Evolutionary conservation across 164 flowering plant genomes (phyloP).

Genomic region (Vitis amurensis): DNA sequence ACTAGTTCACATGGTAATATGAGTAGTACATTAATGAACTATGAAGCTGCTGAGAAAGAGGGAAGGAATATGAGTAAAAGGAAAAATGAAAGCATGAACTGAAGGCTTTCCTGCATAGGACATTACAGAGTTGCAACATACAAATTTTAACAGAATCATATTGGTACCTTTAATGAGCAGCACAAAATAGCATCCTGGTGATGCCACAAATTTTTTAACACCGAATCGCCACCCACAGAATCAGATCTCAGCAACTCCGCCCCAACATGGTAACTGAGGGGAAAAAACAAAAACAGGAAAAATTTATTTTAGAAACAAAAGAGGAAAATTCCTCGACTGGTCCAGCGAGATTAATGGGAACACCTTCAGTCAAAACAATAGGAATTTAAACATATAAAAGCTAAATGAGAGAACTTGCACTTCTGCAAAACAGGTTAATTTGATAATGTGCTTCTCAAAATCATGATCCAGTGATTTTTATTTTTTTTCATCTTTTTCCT

Average conservation of each 20-base stretch:
- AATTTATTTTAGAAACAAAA: not conserved
- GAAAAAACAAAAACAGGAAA: constrained; percentile 5
- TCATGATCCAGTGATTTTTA: no score
- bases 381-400: no score
- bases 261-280: constrained; percentile 68
- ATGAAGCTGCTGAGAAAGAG: no score
- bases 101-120: not conserved
- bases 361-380: not conserved
- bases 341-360: not conserved
- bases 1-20: no score
- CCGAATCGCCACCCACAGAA: constrained; percentile 41
- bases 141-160: not conserved
- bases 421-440: not conserved
- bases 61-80: no score
- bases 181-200: constrained; percentile 92
- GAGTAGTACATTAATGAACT: no score
- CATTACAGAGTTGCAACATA: not conserved
- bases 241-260: constrained; percentile 64
- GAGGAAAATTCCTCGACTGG: no score
- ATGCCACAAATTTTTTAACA: constrained; percentile 81
- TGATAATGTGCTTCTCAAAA: no score
- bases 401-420: not conserved
- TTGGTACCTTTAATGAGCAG: constrained; percentile 86
- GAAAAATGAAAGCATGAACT: no score
- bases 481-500: no score